Evolutionary conservation across 1,284 basidiomycete genomes (phyloP), one percentile per base, ranked within the genome.

Genomic region (Kwoniella shivajii): DNA sequence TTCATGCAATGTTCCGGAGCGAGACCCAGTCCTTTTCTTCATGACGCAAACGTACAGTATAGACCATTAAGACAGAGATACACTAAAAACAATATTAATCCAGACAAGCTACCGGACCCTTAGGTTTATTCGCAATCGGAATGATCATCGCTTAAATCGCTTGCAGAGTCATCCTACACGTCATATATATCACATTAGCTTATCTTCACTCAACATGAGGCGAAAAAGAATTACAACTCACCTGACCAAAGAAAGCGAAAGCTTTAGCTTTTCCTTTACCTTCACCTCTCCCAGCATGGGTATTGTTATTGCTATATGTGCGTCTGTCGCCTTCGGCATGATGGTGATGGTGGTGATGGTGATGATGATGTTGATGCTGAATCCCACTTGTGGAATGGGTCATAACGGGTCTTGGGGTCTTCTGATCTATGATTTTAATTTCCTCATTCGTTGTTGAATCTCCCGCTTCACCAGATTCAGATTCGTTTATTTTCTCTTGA

Each of bases 91-190:
- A n/a, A n/a, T n/a, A n/a, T n/a, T n/a, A n/a, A n/a, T n/a, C n/a
- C n/a, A n/a, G 33, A 34, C 7, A 34, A 9, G 16, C 16, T 34
- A 34, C 33, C 10, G 38, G 38, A 22, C 18, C 9, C 9, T 41
- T 7, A 10, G 18, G 7, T 22, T 22, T 22, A n/a, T 18, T 50
- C 38, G 18, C 6, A 34, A 18, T 73, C 69, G 3, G 66, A 68
- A 33, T 65, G 63, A 38, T 68, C 71, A 45, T 73, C 71, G 50
- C 71, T 74, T 56, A 64, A 50, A 30, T 72, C 72, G 20, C 70
- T 73, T 66, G 92, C 90, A 54, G 88, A 91, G 74, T 92, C 90
- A 71, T 92, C 90, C 88, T 52, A 88, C 75, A 27, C 51, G 78
- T 78, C 29, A 73, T n/a, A 71, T 34, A 37, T 2, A 44, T 10